phyloP scores from a whole-genome alignment of 176 grass and related monocot genomes.

The Pontederia paniculata region DNA sequence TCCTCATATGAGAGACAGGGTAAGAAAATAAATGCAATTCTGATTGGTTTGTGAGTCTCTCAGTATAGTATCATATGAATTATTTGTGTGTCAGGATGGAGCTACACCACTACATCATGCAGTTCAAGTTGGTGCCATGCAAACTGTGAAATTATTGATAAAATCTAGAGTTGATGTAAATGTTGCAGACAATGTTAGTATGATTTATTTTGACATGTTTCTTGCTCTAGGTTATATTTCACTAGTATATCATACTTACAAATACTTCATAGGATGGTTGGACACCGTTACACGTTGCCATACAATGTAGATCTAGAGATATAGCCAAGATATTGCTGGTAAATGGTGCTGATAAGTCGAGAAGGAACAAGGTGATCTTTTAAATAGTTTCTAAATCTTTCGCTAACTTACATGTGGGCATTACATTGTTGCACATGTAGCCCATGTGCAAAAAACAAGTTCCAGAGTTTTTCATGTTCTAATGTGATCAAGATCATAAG shows the following conservation, averaged over 20 bases:
- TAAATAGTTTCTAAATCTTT: neutral
- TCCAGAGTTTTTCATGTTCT: no score
- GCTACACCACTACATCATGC: constrained; percentile 76
- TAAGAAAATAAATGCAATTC: constrained; percentile 13
- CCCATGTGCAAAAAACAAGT: neutral
- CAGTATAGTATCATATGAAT: constrained; percentile 6
- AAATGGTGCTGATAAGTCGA: constrained; percentile 82
- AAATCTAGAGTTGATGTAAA: constrained; percentile 87
- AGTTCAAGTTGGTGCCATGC: constrained; percentile 79
- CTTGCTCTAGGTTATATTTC: constrained; percentile 5
- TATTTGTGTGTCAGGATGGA: constrained; percentile 44
- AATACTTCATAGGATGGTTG: constrained; percentile 55
- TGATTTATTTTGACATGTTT: constrained; percentile 1
- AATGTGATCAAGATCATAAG: no score
- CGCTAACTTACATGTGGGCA: neutral
- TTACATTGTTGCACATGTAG: neutral
- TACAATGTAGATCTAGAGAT: constrained; percentile 86
- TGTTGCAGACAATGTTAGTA: constrained; percentile 63
- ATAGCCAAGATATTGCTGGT: constrained; percentile 67
- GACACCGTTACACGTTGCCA: constrained; percentile 68
- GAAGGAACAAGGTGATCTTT: constrained; percentile 60
- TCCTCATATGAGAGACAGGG: constrained; percentile 75
- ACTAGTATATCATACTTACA: constrained; percentile 8
- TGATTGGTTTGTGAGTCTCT: neutral
- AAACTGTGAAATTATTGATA: constrained; percentile 78